These are phyloP conservation scores for Staphylotrichum tortipilum DNA, from an alignment of 495 filamentous ascomycete species.

Conservation along the genomic window DNA sequence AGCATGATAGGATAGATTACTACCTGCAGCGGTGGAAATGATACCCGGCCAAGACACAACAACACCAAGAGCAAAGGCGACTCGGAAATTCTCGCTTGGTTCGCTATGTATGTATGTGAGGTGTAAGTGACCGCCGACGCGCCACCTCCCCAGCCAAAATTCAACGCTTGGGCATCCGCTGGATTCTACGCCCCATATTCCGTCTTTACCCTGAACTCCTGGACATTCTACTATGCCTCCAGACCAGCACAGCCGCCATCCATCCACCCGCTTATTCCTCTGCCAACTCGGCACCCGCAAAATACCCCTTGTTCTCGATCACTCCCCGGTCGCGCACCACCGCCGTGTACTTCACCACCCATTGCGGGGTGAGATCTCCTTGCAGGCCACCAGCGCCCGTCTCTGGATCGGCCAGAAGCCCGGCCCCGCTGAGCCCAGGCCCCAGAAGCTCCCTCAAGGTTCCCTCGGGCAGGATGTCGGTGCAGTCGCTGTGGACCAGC, in stretches of 20 bases:
- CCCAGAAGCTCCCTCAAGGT: slow-evolving; percentile 78
- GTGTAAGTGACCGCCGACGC: background rate
- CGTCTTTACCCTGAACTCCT: slow-evolving; percentile 1
- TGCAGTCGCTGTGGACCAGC: slow-evolving; percentile 89
- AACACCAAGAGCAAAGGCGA: background rate
- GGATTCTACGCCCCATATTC: background rate
- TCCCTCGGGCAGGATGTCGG: slow-evolving; percentile 77
- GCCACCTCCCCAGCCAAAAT: too few species aligned
- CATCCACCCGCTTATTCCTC: slow-evolving; percentile 14
- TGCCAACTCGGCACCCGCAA: slow-evolving; percentile 67
- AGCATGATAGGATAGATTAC: slow-evolving; percentile 89
- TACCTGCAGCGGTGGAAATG: background rate
- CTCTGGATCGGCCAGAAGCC: slow-evolving; percentile 50
- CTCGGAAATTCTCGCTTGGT: slow-evolving; percentile 2
- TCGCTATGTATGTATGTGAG: background rate
- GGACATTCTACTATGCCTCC: background rate
- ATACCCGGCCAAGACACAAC: slow-evolving; percentile 5
- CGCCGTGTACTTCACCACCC: slow-evolving; percentile 97
- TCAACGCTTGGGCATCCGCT: background rate
- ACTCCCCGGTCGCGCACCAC: slow-evolving; percentile 95
- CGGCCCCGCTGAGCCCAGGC: slow-evolving; percentile 52
- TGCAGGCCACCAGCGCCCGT: slow-evolving; percentile 45
- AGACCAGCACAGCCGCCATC: background rate
- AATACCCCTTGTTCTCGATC: slow-evolving; percentile 97
- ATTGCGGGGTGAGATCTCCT: slow-evolving; percentile 74